phyloP scores from a whole-genome alignment of 140 eudicot genomes.

The Bidens hawaiensis region DNA sequence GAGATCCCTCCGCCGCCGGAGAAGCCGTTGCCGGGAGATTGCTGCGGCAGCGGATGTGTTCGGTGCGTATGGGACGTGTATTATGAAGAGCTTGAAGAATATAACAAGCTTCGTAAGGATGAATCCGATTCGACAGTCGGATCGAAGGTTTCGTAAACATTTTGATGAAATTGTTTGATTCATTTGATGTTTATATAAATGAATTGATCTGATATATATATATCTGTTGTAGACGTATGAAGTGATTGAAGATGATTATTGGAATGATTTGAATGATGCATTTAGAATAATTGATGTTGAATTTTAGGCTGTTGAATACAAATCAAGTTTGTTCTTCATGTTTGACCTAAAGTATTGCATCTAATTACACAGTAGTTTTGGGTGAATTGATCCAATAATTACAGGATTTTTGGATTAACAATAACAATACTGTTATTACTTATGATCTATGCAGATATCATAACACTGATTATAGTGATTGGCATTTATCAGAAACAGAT shows the following conservation, averaged over 20 bases:
- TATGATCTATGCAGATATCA: neutral
- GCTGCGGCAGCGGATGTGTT: constrained; percentile 83
- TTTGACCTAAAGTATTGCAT: neutral
- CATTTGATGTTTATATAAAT: neutral
- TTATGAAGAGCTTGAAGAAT: constrained; percentile 69
- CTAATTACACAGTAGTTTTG: neutral
- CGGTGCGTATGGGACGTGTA: constrained; percentile 79
- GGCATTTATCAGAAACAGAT: too few species aligned
- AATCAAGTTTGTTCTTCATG: too few species aligned
- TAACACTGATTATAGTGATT: too few species aligned
- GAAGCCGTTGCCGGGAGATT: constrained; percentile 82
- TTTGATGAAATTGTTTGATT: neutral
- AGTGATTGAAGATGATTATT: neutral
- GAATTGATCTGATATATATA: neutral
- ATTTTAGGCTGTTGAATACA: neutral
- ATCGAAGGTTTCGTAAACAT: neutral
- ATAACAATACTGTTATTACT: neutral
- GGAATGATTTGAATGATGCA: neutral
- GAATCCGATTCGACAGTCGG: constrained; percentile 6
- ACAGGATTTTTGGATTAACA: neutral
- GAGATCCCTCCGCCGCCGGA: constrained; percentile 68
- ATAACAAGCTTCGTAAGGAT: constrained; percentile 21
- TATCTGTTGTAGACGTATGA: neutral
- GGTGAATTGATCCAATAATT: neutral
- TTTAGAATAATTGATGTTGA: neutral